These are phyloP conservation scores for Scutellaria baicalensis DNA, from an alignment of 257 asterid species.

Conservation along the genomic window DNA sequence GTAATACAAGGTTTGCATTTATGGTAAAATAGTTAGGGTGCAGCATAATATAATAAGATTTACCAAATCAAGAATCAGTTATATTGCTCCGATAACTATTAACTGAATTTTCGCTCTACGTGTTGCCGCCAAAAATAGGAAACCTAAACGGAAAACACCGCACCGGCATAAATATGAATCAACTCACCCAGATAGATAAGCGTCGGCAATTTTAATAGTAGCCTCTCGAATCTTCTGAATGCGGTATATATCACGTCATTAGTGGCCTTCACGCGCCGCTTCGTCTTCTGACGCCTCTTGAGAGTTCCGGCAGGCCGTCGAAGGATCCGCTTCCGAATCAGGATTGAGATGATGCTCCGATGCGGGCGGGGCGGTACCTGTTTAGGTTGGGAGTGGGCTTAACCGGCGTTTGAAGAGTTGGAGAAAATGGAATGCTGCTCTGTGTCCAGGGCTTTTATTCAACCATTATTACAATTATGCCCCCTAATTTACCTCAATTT, in stretches of 20 bases:
- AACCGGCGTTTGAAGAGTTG: conserved; percentile 25
- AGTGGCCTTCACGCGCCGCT: conserved; percentile 63
- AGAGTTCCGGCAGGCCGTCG: conserved; percentile 18
- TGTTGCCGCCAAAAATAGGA: neutral
- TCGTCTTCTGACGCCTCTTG: conserved; percentile 55
- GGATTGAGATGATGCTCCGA: conserved; percentile 13
- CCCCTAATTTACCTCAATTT: no score
- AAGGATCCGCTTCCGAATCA: conserved; percentile 6
- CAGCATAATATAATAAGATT: no score
- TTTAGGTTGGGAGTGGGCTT: conserved; percentile 19
- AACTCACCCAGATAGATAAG: conserved; percentile 47
- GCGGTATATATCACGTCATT: conserved; percentile 72
- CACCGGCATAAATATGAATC: neutral
- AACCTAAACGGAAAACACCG: neutral
- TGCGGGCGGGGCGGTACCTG: conserved; percentile 18
- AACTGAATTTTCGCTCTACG: neutral
- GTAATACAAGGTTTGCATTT: no score
- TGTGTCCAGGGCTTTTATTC: conserved; percentile 13
- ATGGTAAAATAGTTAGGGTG: no score
- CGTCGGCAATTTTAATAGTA: conserved; percentile 78
- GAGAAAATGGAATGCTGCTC: neutral
- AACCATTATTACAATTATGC: neutral
- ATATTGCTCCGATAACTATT: no score
- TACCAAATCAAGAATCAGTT: no score
- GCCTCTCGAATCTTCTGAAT: conserved; percentile 97